Evolutionary conservation across 2,329 filamentous ascomycete species (phyloP).

Genomic region (Xylariales sp.): DNA sequence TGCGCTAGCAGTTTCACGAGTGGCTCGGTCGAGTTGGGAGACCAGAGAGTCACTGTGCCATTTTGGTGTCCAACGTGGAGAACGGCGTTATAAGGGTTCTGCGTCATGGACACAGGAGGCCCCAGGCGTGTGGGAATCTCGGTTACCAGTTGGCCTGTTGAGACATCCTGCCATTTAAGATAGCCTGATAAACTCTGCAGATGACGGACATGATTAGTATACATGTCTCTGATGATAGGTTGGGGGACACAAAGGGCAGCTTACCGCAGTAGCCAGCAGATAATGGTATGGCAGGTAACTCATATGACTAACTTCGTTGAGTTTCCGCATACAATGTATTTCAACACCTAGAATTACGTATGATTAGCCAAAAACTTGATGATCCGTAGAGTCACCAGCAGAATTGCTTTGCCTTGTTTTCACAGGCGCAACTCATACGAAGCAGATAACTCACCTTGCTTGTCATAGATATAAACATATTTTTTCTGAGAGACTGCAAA

Average conservation of each 20-base stretch:
- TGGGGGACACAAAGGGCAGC: no score
- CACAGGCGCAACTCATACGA: no score
- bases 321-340: slow-evolving; percentile 84
- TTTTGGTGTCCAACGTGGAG: slow-evolving; percentile 93
- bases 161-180: slow-evolving; percentile 92
- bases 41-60: slow-evolving; percentile 92
- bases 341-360: slow-evolving; percentile 80
- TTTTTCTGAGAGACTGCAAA: slow-evolving; percentile 97
- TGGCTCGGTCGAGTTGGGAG: slow-evolving; percentile 80
- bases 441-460: slow-evolving; percentile 30
- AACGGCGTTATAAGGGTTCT: slow-evolving; percentile 91
- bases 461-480: slow-evolving; percentile 94
- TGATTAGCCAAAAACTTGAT: no score
- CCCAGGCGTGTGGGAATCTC: slow-evolving; percentile 46
- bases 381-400: no score
- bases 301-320: slow-evolving; percentile 87
- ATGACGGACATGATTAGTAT: no score
- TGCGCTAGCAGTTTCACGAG: slow-evolving; percentile 91
- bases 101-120: slow-evolving; percentile 74
- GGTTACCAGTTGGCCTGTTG: slow-evolving; percentile 79
- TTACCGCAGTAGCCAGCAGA: slow-evolving; percentile 81
- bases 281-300: slow-evolving; percentile 97
- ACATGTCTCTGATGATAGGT: no score
- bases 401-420: no score
- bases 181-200: slow-evolving; percentile 63